Base-by-base conservation (phyloP, 495 filamentous ascomycete species). In the Tuber magnatum region DNA sequence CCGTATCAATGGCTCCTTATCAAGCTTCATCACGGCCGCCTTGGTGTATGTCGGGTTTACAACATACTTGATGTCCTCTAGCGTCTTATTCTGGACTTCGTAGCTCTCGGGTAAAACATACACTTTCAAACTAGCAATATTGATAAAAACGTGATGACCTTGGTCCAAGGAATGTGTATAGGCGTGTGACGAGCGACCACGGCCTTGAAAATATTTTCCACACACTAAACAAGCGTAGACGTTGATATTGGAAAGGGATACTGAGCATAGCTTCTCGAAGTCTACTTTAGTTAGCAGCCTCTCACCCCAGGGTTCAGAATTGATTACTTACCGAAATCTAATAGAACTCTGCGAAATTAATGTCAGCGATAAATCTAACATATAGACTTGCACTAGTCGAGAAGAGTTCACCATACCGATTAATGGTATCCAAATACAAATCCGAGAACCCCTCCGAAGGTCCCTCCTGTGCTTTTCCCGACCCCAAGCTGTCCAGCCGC, bases 41-140 rank as follows among this genome's bases (percentile, higher is more conserved):
- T 90, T 91, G 74, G 89, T 88, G 77, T 93, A 94, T 74, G 88
- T 87, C n/a, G 95, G 95, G 85, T 98, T 94, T 9, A 96, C 94
- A 48, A 97, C 94, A 83, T 96, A 97, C 84, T 98, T 98, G 85
- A 99, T 97, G 85, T 99, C 95, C 78, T 98, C 96, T 78, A 99
- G 88, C 46, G 93, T 96, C 85, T 96, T 94, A 85, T 91, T 97
- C 83, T 91, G 90, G 69, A 98, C 95, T 83, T 99, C 95, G 82
- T 99, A 99, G 43, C 96, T 94, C 83, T 99, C 95, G 3, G 95
- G 95, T 70, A 99, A 85, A 41, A 98, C 94, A 82, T 96, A 99
- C 24, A 97, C 93, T 83, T 92, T 95, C 84, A 97, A 94, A 35
- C 92, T 94, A 77, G 92, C 88, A 89, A 98, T 96, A 83, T 98